Percentiles rank a stretch among this genome's conserved stretches.
phyloP scores from a whole-genome alignment of 345 rosid species.

The Capsella bursapastoris region DNA sequence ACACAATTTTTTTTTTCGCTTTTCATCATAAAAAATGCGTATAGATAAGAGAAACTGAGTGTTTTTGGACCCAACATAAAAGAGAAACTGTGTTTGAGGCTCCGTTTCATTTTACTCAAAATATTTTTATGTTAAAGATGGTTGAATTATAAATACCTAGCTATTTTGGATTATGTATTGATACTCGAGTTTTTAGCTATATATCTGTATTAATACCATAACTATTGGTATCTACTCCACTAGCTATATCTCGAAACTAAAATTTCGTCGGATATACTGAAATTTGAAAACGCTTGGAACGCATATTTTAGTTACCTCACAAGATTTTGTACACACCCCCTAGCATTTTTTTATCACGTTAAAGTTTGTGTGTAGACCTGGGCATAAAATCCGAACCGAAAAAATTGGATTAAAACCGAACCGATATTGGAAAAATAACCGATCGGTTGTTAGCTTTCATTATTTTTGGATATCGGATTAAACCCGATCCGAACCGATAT shows the following conservation, averaged over 20 bases:
- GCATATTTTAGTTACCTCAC: not conserved
- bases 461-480: too few species aligned
- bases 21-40: slow-evolving; percentile 11
- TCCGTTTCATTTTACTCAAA: slow-evolving; percentile 30
- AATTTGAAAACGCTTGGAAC: not conserved
- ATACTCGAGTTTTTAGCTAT: not conserved
- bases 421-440: too few species aligned
- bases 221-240: not conserved
- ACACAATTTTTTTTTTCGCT: not conserved
- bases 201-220: not conserved
- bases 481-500: too few species aligned
- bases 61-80: too few species aligned
- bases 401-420: too few species aligned
- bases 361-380: not conserved
- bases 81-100: slow-evolving; percentile 24
- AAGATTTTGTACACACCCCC: not conserved
- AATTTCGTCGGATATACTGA: not conserved
- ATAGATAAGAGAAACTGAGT: not conserved
- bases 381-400: too few species aligned
- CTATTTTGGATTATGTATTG: not conserved
- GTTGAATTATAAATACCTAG: not conserved
- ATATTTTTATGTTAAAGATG: too few species aligned
- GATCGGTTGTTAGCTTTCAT: too few species aligned
- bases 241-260: not conserved
- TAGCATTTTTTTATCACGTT: not conserved